Conservation (phyloP, 2,329 filamentous ascomycete species). For the Phyllosticta citrichinensis region DNA sequence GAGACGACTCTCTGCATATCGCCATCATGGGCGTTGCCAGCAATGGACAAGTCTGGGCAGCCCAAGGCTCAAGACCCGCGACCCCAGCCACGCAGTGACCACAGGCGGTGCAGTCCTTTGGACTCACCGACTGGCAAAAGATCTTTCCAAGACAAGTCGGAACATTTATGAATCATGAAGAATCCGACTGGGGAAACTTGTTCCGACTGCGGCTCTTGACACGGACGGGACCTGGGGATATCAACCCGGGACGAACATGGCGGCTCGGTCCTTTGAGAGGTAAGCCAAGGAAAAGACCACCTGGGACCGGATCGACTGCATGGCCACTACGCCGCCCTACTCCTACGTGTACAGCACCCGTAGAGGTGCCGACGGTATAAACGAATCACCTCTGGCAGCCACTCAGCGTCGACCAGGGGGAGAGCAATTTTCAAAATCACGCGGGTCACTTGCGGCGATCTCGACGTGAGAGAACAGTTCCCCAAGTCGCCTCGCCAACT, state of each 20-base stretch:
- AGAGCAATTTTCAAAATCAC: not conserved
- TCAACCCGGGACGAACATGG: not conserved
- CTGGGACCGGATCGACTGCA: not conserved
- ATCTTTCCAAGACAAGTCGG: not conserved
- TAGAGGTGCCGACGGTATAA: not conserved
- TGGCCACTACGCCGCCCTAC: not conserved
- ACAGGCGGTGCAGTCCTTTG: not conserved
- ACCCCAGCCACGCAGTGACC: not conserved
- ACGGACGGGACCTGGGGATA: not conserved
- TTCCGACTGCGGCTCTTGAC: not conserved
- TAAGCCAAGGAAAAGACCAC: not conserved
- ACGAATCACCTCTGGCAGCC: not conserved
- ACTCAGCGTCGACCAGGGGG: not conserved
- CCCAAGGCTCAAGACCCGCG: not conserved
- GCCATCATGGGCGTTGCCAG: not conserved
- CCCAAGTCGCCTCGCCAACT: slow-evolving; percentile 2
- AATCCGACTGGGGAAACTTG: not conserved
- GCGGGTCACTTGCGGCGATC: not conserved
- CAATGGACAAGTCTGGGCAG: not conserved
- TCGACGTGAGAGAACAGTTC: not conserved
- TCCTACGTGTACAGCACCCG: not conserved
- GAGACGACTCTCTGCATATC: not conserved
- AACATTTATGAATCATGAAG: not conserved
- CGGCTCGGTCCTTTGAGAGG: not conserved
- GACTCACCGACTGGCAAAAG: not conserved